Evolutionary conservation across 106 monocot species (phyloP), one percentile per base, ranked within the genome.

Genomic region (Phalaenopsis equestris): DNA sequence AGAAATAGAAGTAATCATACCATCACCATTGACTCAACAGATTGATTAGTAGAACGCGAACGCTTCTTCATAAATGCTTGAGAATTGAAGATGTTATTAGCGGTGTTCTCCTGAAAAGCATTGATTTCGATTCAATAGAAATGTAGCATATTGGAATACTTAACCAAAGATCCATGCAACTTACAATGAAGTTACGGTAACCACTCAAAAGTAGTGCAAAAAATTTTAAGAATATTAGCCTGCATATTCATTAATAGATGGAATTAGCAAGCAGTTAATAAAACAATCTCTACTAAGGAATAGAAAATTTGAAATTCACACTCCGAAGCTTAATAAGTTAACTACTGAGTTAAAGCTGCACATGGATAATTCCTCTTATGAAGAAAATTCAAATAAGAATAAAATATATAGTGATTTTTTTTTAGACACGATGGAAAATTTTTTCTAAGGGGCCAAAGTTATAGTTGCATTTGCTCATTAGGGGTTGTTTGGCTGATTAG

Each of bases 41-140:
- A 78, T 85, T 95, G 89, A 81, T 88, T 89, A 80, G 87, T 94
- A 41, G 94, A 87, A 4, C 99, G 90, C 79, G 99, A 88, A 79
- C 99, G 99, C 81, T 90, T 93, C 84, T 99, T 99, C 42, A 99
- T 61, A 93, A 99, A 99, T 84, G 99, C 99, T 87, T 93, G 94
- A 79, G 91, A 83, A 81, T 95, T 99, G 79, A 99, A 99, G 39
- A 86, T 89, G 82, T 86, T 89, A 43, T 81, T 72, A 56, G 92
- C 84, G 72, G 88, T 82, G 83, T 82, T 95, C 83, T 94, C 99
- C 94, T 95, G 81, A 70, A 11, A 70, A 70, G 21, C 12, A 81
- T 76, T 48, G 79, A 58, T 84, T 7, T 41, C 8, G 19, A 17
- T 30, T 43, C 52, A 75, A 49, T 81, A 4, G 65, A 23, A 9